phyloP scores from a whole-genome alignment of 495 filamentous ascomycete species.

The Penicillium paxilli region DNA sequence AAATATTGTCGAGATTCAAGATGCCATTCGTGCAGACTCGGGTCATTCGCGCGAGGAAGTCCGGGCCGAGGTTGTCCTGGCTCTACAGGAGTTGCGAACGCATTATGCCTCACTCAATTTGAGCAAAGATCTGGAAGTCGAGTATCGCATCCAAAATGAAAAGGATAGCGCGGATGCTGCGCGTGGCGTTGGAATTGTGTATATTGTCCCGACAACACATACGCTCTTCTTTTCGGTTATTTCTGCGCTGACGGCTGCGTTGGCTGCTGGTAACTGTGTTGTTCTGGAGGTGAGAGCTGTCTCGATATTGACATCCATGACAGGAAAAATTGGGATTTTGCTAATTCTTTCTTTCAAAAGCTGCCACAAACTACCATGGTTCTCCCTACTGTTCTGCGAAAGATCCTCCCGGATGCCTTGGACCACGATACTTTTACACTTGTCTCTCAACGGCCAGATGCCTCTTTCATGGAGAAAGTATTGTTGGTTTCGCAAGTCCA shows the following conservation, averaged over 20 bases:
- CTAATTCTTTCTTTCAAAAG: conserved; percentile 14
- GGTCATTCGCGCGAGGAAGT: conserved; percentile 36
- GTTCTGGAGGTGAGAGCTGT: conserved; percentile 43
- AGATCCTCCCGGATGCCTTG: conserved; percentile 37
- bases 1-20: conserved; percentile 30
- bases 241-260: conserved; percentile 44
- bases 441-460: conserved; percentile 20
- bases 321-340: too few relatives aligned
- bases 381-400: conserved; percentile 36
- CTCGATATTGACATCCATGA: background rate
- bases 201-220: conserved; percentile 49
- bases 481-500: conserved; percentile 20
- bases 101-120: conserved; percentile 43
- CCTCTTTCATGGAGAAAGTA: conserved; percentile 16
- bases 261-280: conserved; percentile 54
- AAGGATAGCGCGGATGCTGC: conserved; percentile 29
- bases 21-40: conserved; percentile 42
- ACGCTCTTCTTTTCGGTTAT: conserved; percentile 51
- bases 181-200: conserved; percentile 46
- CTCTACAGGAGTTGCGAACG: conserved; percentile 40
- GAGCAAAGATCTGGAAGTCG: conserved; percentile 38
- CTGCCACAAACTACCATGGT: conserved; percentile 37
- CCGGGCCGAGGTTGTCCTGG: conserved; percentile 41
- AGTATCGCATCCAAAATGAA: conserved; percentile 50
- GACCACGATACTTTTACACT: conserved; percentile 47